Base-by-base conservation (phyloP, 1,284 basidiomycete genomes). In the Mycosarcoma mackinlayi region DNA sequence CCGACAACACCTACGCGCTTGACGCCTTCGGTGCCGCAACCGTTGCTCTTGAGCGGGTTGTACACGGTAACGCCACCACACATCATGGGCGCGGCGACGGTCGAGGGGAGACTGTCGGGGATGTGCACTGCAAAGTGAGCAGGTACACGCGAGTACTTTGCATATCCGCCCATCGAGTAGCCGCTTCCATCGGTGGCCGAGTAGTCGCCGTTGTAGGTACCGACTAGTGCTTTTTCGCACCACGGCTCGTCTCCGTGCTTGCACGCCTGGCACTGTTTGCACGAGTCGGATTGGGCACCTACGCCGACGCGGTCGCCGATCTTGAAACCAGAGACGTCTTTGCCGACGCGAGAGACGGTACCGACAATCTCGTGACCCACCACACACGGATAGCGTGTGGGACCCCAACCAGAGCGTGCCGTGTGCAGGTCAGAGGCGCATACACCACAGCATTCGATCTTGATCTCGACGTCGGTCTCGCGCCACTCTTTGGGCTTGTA, bases 231-330 rank as follows among this genome's bases (percentile, higher is more conserved):
- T 0, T 51, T 53, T 6, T 67, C 59, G 38, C 73, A 77, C 64
- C 73, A 76, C 0, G 73, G 61, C 62, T 78, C 72, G 37, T 54
- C 27, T 38, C 74, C 65, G 7, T 65, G 76, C 48, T 86, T 86
- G 84, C 89, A 89, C 45, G 85, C 83, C 10, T 82, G 77, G 80
- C 89, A 90, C 18, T 85, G 54, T 54, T 85, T 79, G 82, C 88
- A 89, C 16, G 85, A 84, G 51, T 84, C 85, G 28, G 88, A 84
- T 77, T 87, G 86, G 1, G 88, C 88, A 18, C 89, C 88, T 8
- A 89, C 88, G 52, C 88, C 88, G 50, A 86, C 88, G 10, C 87
- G 83, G 73, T 89, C 86, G 48, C 88, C 88, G 35, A 87, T 84
- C 73, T 87, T 87, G 83, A 89, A 84, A 46, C 84, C 84, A 8